Base-by-base conservation (phyloP, 2,329 filamentous ascomycete species). In the Didymella pinodella region DNA sequence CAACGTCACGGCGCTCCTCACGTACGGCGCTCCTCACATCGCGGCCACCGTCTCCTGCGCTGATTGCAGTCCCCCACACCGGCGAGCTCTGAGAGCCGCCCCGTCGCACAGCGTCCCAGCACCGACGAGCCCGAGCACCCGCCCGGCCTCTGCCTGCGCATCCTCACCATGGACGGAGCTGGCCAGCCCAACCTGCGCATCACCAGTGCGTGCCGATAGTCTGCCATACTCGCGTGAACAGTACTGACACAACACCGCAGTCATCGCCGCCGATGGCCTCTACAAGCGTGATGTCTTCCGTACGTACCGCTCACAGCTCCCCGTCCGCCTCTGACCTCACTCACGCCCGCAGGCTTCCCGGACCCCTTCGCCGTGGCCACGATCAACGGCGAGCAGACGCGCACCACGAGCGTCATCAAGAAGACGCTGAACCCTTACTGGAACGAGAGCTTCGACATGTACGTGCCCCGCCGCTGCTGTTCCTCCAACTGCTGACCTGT, bases 371-470 rank as follows among this genome's bases (percentile, higher is more conserved):
- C 95, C 45, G 95, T 99, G 66, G 94, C 93, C 69, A 99, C 95
- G 58, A 88, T 98, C 80, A 94, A 93, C 80, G 95, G 95, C 78
- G 95, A 99, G 80, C 95, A 99, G 82, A 99, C 95, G 58, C 92
- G 93, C 80, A 98, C 95, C n/a, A 99, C 95, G 11, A 90, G 90
- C 36, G 95, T 98, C 68, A 96, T 95, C 78, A 98, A 97, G 81
- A 91, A 95, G 81, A 98, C 95, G 11, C 83, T 99, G 79, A 98
- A 97, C 79, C 95, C 95, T n/a, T 99, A 99, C 79, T 99, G 95
- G 95, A 99, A 99, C 79, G 95, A 99, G 83, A 93, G 88, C 75
- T 99, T 99, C 82, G 95, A 99, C 79, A 90, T 99, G 95, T 98
- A 88, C 72, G 90, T 70, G 54, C 44, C 59, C 56, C 51, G 61